Evolutionary conservation across 768 basidiomycete genomes (phyloP).

Genomic region (Artomyces pyxidatus): DNA sequence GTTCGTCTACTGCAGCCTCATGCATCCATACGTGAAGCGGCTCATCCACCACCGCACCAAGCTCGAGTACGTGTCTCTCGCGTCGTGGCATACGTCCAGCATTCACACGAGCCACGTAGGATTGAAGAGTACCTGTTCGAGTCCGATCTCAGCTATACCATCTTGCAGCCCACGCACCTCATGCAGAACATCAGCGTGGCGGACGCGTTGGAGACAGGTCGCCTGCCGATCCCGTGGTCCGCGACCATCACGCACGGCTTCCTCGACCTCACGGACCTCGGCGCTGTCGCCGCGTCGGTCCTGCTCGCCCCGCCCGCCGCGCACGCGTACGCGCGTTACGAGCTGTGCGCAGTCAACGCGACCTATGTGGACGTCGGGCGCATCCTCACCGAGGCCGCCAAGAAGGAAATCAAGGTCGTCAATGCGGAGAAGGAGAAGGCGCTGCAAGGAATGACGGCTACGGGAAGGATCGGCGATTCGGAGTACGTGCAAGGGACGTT

Average conservation of each 20-base stretch:
- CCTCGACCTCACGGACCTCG: constrained; percentile 26
- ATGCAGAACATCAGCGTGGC: constrained; percentile 26
- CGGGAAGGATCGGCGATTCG: constrained; percentile 9
- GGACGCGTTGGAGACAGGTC: constrained; percentile 4
- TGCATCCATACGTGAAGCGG: constrained; percentile 13
- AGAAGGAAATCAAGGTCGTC: constrained; percentile 16
- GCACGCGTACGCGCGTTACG: constrained; percentile 28
- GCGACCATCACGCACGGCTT: constrained; percentile 25
- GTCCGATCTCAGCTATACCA: constrained; percentile 29
- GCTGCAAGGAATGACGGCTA: constrained; percentile 5
- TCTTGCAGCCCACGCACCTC: constrained; percentile 27
- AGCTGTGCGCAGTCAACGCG: constrained; percentile 26
- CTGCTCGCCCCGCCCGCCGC: constrained; percentile 20
- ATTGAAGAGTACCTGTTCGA: constrained; percentile 31
- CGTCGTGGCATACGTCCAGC: neutral
- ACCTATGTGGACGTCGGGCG: constrained; percentile 22
- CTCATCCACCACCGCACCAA: constrained; percentile 13
- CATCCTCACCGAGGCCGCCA: constrained; percentile 11
- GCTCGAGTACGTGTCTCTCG: constrained; percentile 9
- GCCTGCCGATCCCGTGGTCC: constrained; percentile 19
- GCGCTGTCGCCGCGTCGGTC: constrained; percentile 20
- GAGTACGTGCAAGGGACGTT: constrained; percentile 21
- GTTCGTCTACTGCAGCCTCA: constrained; percentile 12
- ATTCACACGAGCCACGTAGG: constrained; percentile 5
- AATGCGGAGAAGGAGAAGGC: constrained; percentile 16